Percentiles rank a stretch among this genome's conserved stretches.
Evolutionary conservation across 2,329 filamentous ascomycete genomes (phyloP).

Genomic region (Fusarium sublunatum): DNA sequence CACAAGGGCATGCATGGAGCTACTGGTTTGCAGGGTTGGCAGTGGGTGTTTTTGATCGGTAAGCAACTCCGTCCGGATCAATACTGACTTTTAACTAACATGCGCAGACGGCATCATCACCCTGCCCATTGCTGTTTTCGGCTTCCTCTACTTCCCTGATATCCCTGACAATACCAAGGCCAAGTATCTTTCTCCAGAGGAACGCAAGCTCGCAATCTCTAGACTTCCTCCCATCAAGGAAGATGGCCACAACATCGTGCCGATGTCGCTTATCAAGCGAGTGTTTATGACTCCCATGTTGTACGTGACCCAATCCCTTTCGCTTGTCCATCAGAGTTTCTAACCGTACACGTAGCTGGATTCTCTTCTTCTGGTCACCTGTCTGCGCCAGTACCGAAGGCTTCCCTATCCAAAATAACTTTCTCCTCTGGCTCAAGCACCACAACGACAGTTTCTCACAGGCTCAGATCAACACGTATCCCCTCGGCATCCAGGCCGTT

Average conservation of each 20-base stretch:
- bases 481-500: slow-evolving; percentile 41
- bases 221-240: slow-evolving; percentile 48
- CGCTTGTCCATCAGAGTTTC: accelerated
- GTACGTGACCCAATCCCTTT: slow-evolving; percentile 33
- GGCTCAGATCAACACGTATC: slow-evolving; percentile 44
- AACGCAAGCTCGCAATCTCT: slow-evolving; percentile 48
- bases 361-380: slow-evolving; percentile 53
- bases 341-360: slow-evolving; percentile 45
- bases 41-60: slow-evolving; percentile 54
- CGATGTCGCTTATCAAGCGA: slow-evolving; percentile 46
- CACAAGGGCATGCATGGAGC: slow-evolving; percentile 52
- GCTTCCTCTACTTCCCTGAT: slow-evolving; percentile 41
- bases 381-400: slow-evolving; percentile 38
- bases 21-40: slow-evolving; percentile 58
- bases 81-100: accelerated
- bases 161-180: slow-evolving; percentile 51
- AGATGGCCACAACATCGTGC: slow-evolving; percentile 51
- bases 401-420: slow-evolving; percentile 40
- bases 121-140: slow-evolving; percentile 37
- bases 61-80: accelerated
- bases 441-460: slow-evolving; percentile 36
- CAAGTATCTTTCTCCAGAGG: slow-evolving; percentile 49
- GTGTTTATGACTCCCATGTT: slow-evolving; percentile 45
- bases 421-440: slow-evolving; percentile 44
- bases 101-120: slow-evolving; percentile 39